Conservation (phyloP, 805 yeast species). For the Lipomyces japonicus region DNA sequence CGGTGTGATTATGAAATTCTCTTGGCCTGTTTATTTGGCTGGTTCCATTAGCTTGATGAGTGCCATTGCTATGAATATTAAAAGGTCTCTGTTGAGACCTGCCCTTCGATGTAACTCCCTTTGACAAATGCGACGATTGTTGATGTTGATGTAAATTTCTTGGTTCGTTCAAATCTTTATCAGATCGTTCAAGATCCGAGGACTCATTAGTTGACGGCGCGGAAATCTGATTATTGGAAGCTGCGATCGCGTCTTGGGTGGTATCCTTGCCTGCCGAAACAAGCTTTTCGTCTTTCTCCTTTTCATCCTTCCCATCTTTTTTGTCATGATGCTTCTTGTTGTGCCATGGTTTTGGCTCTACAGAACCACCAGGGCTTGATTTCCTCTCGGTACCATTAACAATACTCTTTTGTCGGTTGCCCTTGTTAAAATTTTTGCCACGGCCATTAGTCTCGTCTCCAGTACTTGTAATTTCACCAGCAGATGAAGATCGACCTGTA, state of each 20-base stretch:
- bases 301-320: constrained; percentile 5
- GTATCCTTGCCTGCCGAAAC: background rate
- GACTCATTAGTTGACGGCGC: background rate
- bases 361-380: constrained; percentile 6
- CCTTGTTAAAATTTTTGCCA: constrained; percentile 13
- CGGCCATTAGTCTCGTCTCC: constrained; percentile 15
- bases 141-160: background rate
- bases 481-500: constrained; percentile 10
- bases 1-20: constrained; percentile 8
- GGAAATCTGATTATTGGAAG: background rate
- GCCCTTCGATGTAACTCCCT: constrained; percentile 5
- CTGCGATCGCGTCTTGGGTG: background rate
- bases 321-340: constrained; percentile 18
- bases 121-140: constrained; percentile 6
- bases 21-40: constrained; percentile 9
- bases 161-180: background rate
- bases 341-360: constrained; percentile 1
- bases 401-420: constrained; percentile 25
- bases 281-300: constrained; percentile 10
- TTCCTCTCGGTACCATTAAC: constrained; percentile 19
- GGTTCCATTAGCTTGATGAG: background rate
- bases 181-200: background rate
- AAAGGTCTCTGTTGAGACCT: constrained; percentile 14
- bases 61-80: constrained; percentile 8
- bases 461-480: constrained; percentile 6